Conservation (phyloP, 495 filamentous ascomycete species). For the Tuber magnatum region DNA sequence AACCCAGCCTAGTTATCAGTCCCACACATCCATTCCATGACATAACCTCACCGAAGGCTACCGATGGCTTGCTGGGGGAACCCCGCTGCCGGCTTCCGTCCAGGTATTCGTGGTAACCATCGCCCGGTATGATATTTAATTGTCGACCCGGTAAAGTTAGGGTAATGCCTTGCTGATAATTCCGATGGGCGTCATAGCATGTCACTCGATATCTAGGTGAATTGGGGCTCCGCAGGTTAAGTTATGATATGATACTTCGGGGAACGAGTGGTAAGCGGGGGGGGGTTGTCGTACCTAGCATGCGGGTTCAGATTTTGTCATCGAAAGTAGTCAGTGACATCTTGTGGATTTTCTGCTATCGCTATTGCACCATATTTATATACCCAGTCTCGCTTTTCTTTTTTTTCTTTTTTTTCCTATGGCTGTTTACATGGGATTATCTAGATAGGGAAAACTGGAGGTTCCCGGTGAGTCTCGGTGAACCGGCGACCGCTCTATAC, state of each 20-base stretch:
- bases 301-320: not conserved
- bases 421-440: not conserved
- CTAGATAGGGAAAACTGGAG: not conserved
- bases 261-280: not conserved
- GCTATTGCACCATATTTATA: not conserved
- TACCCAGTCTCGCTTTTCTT: not conserved
- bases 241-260: no score
- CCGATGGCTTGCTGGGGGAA: not conserved
- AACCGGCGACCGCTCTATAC: not conserved
- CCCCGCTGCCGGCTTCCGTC: not conserved
- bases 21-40: not conserved
- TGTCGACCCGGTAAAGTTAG: not conserved
- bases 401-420: not conserved
- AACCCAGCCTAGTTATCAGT: not conserved
- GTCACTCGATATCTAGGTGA: no score
- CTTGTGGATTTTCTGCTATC: not conserved
- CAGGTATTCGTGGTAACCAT: not conserved
- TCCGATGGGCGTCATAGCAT: not conserved
- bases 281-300: no score
- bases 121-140: not conserved
- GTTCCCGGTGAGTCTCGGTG: not conserved
- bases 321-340: not conserved
- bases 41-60: not conserved
- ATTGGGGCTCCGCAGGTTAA: no score
- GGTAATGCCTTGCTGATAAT: not conserved